phyloP scores from a whole-genome alignment of 345 rosid genomes.

The Salix udensis region DNA sequence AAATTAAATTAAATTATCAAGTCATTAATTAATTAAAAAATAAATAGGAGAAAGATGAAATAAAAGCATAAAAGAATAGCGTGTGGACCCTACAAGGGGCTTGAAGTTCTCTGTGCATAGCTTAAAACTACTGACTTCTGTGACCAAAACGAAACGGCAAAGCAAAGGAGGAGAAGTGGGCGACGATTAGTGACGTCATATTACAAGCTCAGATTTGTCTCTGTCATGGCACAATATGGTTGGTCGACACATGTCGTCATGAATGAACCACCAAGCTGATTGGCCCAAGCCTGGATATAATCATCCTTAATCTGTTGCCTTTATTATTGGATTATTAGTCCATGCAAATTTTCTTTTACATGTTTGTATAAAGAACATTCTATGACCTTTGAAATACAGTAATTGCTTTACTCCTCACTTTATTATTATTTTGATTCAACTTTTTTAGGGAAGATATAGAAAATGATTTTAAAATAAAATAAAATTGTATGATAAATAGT shows the following conservation, averaged over 20 bases:
- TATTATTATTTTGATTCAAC: too few species aligned
- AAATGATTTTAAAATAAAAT: too few species aligned
- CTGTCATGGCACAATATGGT: conserved; percentile 13
- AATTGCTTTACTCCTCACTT: too few species aligned
- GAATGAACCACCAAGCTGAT: not conserved
- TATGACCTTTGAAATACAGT: too few species aligned
- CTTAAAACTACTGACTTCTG: conserved; percentile 53
- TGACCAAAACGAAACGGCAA: conserved; percentile 42
- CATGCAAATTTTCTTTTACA: too few species aligned
- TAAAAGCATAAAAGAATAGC: conserved; percentile 4
- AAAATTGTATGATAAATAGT: too few species aligned
- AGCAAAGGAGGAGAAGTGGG: conserved; percentile 40
- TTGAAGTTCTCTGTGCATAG: not conserved
- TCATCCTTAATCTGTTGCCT: too few species aligned
- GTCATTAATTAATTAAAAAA: not conserved
- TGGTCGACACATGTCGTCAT: conserved; percentile 17
- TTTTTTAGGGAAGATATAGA: too few species aligned
- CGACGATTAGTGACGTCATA: conserved; percentile 42
- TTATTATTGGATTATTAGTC: too few species aligned
- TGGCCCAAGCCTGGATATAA: not conserved
- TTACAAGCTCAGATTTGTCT: conserved; percentile 11
- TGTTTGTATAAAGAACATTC: too few species aligned
- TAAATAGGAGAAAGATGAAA: not conserved
- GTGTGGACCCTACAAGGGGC: conserved; percentile 47
- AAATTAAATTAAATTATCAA: not conserved